These are phyloP conservation scores for Geotrichum europaeum DNA, from an alignment of 1,139 yeast species.

Conservation along the genomic window DNA sequence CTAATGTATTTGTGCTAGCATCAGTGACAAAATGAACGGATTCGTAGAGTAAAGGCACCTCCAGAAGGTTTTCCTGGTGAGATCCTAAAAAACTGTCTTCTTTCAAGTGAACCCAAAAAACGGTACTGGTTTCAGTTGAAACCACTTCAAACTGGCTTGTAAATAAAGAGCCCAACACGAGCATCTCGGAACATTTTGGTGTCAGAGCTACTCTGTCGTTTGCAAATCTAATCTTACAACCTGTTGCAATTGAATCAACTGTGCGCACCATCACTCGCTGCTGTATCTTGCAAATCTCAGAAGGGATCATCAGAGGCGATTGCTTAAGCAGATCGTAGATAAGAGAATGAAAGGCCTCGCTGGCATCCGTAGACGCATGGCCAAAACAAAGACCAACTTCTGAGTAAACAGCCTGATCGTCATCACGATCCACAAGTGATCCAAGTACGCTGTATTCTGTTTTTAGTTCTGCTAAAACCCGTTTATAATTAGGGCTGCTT, in stretches of 20 bases:
- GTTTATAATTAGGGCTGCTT: background rate
- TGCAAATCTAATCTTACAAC: background rate
- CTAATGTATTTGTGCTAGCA: too few species aligned
- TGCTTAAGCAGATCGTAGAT: background rate
- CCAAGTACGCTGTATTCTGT: background rate
- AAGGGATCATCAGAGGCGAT: background rate
- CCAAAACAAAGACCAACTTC: background rate
- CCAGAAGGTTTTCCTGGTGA: too few species aligned
- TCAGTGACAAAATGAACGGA: too few species aligned
- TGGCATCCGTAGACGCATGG: background rate
- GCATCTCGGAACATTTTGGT: too few species aligned
- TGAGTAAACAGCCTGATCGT: background rate
- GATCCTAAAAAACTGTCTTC: too few species aligned
- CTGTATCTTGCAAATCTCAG: background rate
- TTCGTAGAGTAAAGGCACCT: too few species aligned
- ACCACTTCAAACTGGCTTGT: too few species aligned
- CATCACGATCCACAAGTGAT: background rate
- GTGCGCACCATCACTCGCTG: background rate
- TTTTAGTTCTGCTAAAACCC: background rate
- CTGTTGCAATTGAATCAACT: background rate
- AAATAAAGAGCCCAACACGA: too few species aligned
- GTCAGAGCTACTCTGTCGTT: too few species aligned
- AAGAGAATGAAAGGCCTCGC: background rate
- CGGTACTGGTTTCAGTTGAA: too few species aligned
- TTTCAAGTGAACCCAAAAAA: too few species aligned